phyloP scores from a whole-genome alignment of 164 flowering plant species.

The Aristolochia contorta region DNA sequence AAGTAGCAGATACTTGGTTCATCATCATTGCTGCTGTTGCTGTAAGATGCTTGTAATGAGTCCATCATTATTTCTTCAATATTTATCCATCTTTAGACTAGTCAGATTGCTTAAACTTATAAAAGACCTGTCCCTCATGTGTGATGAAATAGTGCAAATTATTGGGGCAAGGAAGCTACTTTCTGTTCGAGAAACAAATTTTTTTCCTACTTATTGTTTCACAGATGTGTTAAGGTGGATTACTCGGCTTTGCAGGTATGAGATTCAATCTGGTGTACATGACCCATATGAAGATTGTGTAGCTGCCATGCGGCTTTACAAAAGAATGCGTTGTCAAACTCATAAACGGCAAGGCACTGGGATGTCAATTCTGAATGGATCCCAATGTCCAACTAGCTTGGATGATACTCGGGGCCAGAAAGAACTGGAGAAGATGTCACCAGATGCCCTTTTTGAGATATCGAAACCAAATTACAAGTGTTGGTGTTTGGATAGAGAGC shows the following conservation, averaged over 20 bases:
- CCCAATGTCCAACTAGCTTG: background rate
- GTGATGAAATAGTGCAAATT: background rate
- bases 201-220: too few relatives aligned
- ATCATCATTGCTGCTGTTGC: too few relatives aligned
- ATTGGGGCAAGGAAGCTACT: background rate
- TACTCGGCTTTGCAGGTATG: slow-evolving; percentile 34
- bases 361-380: too few relatives aligned
- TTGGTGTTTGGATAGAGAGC: too few relatives aligned
- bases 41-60: background rate
- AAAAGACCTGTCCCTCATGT: background rate
- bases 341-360: too few relatives aligned
- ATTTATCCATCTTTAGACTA: background rate
- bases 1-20: too few relatives aligned
- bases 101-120: background rate
- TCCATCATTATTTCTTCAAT: background rate
- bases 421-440: too few relatives aligned
- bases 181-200: background rate
- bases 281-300: slow-evolving; percentile 58
- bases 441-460: too few relatives aligned
- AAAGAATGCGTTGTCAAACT: slow-evolving; percentile 37
- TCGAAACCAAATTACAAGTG: too few relatives aligned
- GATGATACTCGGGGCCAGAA: background rate
- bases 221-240: background rate
- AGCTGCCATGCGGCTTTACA: slow-evolving; percentile 45
- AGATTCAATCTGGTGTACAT: slow-evolving; percentile 53